These are phyloP conservation scores for Trichaptum fuscoviolaceum DNA, from an alignment of 768 basidiomycete genomes.

Conservation along the genomic window DNA sequence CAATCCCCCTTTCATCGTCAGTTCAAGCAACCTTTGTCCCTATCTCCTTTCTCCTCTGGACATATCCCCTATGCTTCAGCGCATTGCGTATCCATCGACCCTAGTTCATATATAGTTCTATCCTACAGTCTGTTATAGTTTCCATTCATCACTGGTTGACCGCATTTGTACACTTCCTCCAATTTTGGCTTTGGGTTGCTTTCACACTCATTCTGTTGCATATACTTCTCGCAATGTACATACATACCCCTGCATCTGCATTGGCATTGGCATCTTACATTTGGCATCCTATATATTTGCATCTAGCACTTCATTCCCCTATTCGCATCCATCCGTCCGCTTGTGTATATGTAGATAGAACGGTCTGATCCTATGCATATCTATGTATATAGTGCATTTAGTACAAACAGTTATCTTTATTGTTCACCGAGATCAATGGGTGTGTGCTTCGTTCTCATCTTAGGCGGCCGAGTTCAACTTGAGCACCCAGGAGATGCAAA, in stretches of 20 bases:
- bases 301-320: background rate
- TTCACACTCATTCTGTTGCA: background rate
- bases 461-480: background rate
- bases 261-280: background rate
- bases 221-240: background rate
- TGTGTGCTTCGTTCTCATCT: background rate
- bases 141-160: constrained; percentile 1
- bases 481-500: background rate
- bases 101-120: background rate
- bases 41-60: background rate
- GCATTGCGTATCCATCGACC: background rate
- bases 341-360: background rate
- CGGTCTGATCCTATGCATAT: background rate
- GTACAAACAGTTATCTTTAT: background rate
- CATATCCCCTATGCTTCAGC: too few species aligned
- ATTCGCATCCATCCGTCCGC: background rate
- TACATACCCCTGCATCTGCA: background rate
- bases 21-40: background rate
- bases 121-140: background rate
- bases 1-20: background rate
- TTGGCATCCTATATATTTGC: background rate
- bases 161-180: background rate
- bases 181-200: background rate
- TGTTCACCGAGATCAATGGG: background rate
- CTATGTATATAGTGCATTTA: background rate